phyloP scores from a whole-genome alignment of 345 rosid species.

The Passiflora organensis region DNA sequence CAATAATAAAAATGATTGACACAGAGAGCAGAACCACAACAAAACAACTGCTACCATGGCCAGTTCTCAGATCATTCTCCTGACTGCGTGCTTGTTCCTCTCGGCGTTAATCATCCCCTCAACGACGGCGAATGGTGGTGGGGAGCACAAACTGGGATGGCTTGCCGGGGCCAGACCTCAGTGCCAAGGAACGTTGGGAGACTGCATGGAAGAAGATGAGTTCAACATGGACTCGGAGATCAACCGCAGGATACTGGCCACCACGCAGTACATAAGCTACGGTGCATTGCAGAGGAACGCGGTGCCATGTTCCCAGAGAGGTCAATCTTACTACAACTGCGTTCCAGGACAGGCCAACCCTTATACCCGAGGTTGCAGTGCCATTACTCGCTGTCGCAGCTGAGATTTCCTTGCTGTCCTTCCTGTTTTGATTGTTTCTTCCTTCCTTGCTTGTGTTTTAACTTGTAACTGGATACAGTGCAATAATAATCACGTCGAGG shows the following conservation, averaged over 20 bases:
- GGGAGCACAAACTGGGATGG: conserved; percentile 39
- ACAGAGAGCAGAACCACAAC: not conserved
- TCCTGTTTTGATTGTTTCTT: too few relatives aligned
- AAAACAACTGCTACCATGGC: conserved; percentile 28
- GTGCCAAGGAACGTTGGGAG: conserved; percentile 54
- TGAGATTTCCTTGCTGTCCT: too few relatives aligned
- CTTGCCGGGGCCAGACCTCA: conserved; percentile 10
- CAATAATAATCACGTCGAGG: too few relatives aligned
- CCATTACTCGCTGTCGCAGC: conserved; percentile 75
- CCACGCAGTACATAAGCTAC: conserved; percentile 65
- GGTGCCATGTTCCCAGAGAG: conserved; percentile 74
- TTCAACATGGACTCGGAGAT: conserved; percentile 58
- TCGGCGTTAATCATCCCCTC: conserved; percentile 24
- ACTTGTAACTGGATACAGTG: too few relatives aligned
- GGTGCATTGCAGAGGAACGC: conserved; percentile 58
- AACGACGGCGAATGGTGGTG: conserved; percentile 16
- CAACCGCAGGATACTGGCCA: conserved; percentile 58
- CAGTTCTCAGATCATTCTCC: conserved; percentile 22
- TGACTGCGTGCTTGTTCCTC: too few relatives aligned
- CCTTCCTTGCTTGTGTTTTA: too few relatives aligned
- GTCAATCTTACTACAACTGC: conserved; percentile 87
- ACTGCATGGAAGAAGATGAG: conserved; percentile 48
- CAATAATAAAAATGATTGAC: not conserved
- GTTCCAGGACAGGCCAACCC: conserved; percentile 67
- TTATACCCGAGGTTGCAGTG: conserved; percentile 67